Conservation (phyloP, 2,329 filamentous ascomycete genomes). For the Helotiales sp. region DNA sequence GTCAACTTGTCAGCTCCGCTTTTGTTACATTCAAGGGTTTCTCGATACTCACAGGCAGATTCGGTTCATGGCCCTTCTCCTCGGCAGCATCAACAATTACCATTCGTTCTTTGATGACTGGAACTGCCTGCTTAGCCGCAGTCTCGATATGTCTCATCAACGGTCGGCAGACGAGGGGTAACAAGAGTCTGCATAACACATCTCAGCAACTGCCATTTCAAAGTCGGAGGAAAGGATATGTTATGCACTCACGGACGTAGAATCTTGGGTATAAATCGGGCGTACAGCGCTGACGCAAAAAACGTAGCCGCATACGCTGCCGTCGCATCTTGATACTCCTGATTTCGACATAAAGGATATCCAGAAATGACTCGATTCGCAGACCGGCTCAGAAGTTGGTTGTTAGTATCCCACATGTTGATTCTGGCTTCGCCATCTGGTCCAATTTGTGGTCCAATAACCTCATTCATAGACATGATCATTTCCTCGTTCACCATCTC, state of each 20-base stretch:
- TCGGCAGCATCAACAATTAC: background rate
- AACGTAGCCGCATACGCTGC: conserved; percentile 4
- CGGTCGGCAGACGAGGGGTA: background rate
- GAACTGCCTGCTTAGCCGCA: background rate
- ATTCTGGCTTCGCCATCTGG: background rate
- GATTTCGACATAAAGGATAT: background rate
- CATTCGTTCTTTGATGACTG: conserved; percentile 6
- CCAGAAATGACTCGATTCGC: conserved; percentile 9
- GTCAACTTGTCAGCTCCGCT: background rate
- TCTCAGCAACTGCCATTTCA: background rate
- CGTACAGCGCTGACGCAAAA: background rate
- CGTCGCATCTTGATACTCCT: conserved; percentile 4
- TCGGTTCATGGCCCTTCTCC: background rate
- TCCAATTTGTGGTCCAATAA: background rate
- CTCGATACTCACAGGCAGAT: background rate
- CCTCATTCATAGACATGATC: background rate
- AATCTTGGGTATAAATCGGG: background rate
- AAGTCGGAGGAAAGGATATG: background rate
- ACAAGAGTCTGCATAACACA: background rate
- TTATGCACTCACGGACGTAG: background rate
- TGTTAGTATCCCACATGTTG: conserved; percentile 6
- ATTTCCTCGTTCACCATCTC: conserved; percentile 8
- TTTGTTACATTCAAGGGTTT: background rate
- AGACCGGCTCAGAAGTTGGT: conserved; percentile 2
- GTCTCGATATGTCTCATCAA: conserved; percentile 5